Percentiles rank a stretch among this genome's conserved stretches.
Evolutionary conservation across 129 eudicot genomes (phyloP).

Genomic region (Glebionis coronaria): DNA sequence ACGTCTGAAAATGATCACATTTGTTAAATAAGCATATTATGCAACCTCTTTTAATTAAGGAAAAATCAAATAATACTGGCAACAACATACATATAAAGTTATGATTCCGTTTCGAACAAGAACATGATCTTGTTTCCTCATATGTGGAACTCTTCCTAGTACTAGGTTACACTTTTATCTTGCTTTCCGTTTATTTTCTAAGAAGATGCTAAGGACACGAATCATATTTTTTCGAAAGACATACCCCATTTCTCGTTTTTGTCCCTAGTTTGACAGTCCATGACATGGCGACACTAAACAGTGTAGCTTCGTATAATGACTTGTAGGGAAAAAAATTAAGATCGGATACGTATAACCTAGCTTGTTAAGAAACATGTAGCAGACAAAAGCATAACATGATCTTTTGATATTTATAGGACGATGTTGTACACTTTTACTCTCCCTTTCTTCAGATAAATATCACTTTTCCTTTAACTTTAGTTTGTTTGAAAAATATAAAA

Average conservation of each 20-base stretch:
- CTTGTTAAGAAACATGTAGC: neutral
- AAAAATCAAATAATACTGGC: neutral
- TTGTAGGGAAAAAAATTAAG: neutral
- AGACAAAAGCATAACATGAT: neutral
- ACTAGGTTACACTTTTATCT: neutral
- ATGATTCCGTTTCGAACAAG: neutral
- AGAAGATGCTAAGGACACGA: neutral
- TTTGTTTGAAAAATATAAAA: no score
- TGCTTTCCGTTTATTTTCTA: neutral
- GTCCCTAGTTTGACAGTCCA: neutral
- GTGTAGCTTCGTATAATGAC: neutral
- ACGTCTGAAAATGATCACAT: constrained; percentile 48
- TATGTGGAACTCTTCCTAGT: neutral
- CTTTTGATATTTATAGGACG: neutral
- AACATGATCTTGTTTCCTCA: neutral
- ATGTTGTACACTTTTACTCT: no score
- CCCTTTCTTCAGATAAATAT: no score
- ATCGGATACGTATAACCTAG: no score
- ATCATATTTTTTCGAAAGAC: neutral
- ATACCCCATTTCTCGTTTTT: neutral
- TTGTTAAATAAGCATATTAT: no score
- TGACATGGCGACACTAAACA: neutral
- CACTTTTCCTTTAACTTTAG: no score
- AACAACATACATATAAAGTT: neutral
- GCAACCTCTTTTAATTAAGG: no score